Percentiles rank a stretch among this genome's conserved stretches.
Conservation (phyloP, 148 eudicot species). For the Chenopodium album region DNA sequence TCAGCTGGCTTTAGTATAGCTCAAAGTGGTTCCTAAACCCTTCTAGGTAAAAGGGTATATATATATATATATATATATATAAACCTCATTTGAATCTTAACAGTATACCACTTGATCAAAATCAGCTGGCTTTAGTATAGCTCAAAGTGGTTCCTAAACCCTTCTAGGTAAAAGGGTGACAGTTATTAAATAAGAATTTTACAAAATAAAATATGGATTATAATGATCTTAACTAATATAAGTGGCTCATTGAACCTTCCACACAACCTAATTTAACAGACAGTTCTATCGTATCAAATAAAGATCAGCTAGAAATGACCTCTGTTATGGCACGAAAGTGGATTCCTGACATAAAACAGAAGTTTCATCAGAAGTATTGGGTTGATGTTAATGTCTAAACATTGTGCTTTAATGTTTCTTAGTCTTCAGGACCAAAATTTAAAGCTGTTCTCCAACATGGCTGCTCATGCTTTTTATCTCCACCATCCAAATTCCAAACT, state of each 20-base stretch:
- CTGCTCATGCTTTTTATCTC: constrained; percentile 7
- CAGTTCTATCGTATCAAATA: background rate
- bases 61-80: too few relatives aligned
- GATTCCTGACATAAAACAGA: background rate
- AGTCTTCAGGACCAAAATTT: background rate
- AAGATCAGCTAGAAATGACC: background rate
- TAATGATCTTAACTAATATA: background rate
- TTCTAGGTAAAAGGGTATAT: background rate
- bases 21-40: background rate
- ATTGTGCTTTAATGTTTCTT: background rate
- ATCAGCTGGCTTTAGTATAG: background rate
- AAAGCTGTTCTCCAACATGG: background rate
- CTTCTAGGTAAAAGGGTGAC: background rate
- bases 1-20: background rate
- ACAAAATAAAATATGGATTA: background rate
- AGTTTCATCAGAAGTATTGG: background rate
- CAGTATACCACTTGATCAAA: background rate
- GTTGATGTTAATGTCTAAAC: background rate
- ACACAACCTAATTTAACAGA: background rate
- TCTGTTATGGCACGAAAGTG: background rate
- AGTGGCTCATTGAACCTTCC: background rate
- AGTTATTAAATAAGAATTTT: too few relatives aligned
- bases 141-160: too few relatives aligned
- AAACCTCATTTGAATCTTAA: too few relatives aligned
- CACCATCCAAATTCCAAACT: constrained; percentile 7